These are phyloP conservation scores for Backusella macrospora DNA, from an alignment of 192 early-diverging fungal species.

Conservation along the genomic window DNA sequence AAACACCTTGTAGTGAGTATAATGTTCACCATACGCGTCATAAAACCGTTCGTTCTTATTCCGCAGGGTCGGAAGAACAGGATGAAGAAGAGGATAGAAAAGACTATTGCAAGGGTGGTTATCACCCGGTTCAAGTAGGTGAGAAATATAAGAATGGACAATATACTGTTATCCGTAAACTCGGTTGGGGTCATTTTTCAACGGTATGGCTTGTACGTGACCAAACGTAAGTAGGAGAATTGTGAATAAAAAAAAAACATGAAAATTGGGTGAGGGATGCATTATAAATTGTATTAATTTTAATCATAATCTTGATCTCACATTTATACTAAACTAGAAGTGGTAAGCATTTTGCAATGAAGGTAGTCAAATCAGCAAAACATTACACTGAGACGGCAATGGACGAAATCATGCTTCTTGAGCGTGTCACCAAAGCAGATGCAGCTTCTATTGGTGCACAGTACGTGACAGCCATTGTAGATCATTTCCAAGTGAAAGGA, in stretches of 20 bases:
- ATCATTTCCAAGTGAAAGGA: slow-evolving; percentile 89
- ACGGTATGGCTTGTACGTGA: slow-evolving; percentile 96
- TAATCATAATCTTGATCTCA: no score
- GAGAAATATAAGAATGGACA: slow-evolving; percentile 79
- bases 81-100: slow-evolving; percentile 85
- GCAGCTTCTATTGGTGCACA: slow-evolving; percentile 55
- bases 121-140: slow-evolving; percentile 87
- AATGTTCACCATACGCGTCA: slow-evolving; percentile 3
- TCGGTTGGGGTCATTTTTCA: slow-evolving; percentile 99
- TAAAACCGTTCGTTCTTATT: slow-evolving; percentile 12
- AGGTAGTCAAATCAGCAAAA: slow-evolving; percentile 94
- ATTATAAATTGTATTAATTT: background rate
- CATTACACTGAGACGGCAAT: slow-evolving; percentile 95
- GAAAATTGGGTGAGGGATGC: background rate
- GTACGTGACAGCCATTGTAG: slow-evolving; percentile 86
- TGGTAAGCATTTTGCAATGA: slow-evolving; percentile 88
- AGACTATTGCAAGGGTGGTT: slow-evolving; percentile 94
- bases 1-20: background rate
- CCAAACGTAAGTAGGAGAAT: slow-evolving; percentile 45
- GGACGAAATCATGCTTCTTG: slow-evolving; percentile 95
- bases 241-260: background rate
- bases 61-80: slow-evolving; percentile 12
- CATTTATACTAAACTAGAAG: slow-evolving; percentile 37
- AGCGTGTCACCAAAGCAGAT: slow-evolving; percentile 73
- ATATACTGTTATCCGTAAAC: slow-evolving; percentile 88